Evolutionary conservation across 2,329 filamentous ascomycete genomes (phyloP).

Genomic region (Aspergillus sergii): DNA sequence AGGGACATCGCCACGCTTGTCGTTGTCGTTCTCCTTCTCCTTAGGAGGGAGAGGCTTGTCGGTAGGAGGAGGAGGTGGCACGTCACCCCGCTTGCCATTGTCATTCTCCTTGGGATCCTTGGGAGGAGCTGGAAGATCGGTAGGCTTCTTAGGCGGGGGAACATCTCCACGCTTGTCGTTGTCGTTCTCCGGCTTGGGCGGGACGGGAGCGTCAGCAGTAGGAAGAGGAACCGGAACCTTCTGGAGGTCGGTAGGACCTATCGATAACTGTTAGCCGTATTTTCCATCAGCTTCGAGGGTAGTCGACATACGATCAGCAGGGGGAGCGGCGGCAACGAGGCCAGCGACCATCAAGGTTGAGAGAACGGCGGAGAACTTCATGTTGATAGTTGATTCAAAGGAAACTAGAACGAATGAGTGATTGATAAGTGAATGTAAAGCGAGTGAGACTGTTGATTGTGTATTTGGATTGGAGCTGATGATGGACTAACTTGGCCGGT

Average conservation of each 20-base stretch:
- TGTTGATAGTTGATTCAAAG: neutral
- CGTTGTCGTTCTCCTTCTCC: neutral
- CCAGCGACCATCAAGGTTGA: constrained; percentile 7
- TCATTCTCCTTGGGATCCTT: neutral
- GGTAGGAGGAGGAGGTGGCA: neutral
- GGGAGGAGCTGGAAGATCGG: neutral
- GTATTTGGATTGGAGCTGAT: neutral
- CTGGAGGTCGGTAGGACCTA: constrained; percentile 3
- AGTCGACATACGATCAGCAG: constrained; percentile 6
- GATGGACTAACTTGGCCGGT: neutral
- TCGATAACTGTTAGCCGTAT: neutral
- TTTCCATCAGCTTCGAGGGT: accelerated
- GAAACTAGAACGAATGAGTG: neutral
- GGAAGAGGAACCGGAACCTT: neutral
- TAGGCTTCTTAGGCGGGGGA: neutral
- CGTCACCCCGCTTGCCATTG: neutral
- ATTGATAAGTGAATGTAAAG: neutral
- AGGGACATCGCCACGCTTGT: neutral
- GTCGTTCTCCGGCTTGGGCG: neutral
- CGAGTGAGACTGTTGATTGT: neutral
- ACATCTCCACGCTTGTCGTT: neutral
- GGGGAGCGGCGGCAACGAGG: constrained; percentile 6
- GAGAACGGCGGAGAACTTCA: constrained; percentile 5
- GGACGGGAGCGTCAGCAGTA: neutral
- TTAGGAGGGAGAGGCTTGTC: neutral